A percentile compares a stretch with the other conserved stretches of the same genome.
Conservation (phyloP, 768 basidiomycete genomes). For the Suillus lakei region DNA sequence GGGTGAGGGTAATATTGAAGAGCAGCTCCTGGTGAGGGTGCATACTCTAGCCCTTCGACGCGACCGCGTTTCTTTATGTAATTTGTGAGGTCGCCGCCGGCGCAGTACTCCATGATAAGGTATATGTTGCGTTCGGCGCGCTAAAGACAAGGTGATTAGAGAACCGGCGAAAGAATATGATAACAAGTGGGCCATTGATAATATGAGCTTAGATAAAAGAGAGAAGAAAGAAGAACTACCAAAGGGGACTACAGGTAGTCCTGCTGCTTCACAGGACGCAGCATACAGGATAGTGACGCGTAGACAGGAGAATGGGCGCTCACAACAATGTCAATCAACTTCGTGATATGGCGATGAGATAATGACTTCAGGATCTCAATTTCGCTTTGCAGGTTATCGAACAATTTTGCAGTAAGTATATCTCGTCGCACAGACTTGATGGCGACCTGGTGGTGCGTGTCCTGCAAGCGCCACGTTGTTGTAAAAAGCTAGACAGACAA, state of each 20-base stretch:
- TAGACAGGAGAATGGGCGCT: constrained; percentile 26
- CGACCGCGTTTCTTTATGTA: constrained; percentile 98
- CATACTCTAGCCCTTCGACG: constrained; percentile 86
- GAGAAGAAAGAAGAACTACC: neutral
- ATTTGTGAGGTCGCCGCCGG: constrained; percentile 93
- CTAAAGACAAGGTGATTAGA: constrained; percentile 39
- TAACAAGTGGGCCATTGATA: neutral
- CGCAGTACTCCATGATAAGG: constrained; percentile 97
- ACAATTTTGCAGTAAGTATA: constrained; percentile 87
- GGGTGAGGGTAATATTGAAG: constrained; percentile 92
- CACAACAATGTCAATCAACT: constrained; percentile 91
- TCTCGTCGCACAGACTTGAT: constrained; percentile 93
- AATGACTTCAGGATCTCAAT: constrained; percentile 95
- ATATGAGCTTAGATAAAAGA: neutral
- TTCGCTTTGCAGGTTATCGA: constrained; percentile 98
- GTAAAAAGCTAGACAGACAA: neutral
- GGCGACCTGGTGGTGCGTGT: constrained; percentile 79
- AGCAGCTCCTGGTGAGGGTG: constrained; percentile 68
- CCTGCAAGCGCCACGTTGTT: constrained; percentile 47
- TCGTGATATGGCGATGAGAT: constrained; percentile 92
- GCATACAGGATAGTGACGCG: neutral
- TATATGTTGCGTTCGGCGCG: constrained; percentile 82
- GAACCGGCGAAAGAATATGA: neutral
- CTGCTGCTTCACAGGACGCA: neutral
- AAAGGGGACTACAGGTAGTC: neutral